Evolutionary conservation across 2,329 filamentous ascomycete genomes (phyloP), one percentile per base, ranked within the genome.

Genomic region (Hymenoscyphus salicellus): DNA sequence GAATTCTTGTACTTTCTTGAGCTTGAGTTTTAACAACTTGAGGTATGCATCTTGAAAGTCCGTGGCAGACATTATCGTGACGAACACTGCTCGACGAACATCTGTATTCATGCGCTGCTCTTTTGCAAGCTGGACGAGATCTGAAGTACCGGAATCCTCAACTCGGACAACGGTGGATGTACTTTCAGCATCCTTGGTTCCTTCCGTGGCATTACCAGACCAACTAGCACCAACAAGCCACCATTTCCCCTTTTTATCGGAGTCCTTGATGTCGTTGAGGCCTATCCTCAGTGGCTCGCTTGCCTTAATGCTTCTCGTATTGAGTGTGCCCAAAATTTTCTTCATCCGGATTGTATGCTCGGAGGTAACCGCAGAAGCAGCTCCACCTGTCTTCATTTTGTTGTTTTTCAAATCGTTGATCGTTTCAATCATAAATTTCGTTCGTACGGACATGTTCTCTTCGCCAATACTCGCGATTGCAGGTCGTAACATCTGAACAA

Each of bases 221-320:
- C 94, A 97, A 77, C 93, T 97, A n/a, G 95, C 94, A 60, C 95
- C 95, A 5, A 98, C 91, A 23, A 98, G 86, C 95, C 95, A 99
- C 95, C 95, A 99, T 79, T 97, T 97, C 0, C 95, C 95, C 74
- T 89, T 91, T 75, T 90, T 94, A 49, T 94, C 90, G 0, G 89
- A 89, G 67, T 93, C 86, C 68, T 87, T 87, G 60, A 99, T 91
- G 73, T 99, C 95, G 43, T 84, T 82, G 3, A 97, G 82, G 11
- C 90, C 88, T 64, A 97, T 88, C 8, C 92, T 87, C 65, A 99
- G 83, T 3, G 95, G 92, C 66, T 96, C 91, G 3, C 86, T 89
- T 7, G 89, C 88, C 69, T 92, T 92, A 65, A 90, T 80, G 65
- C 82, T 85, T 72, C 85, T 80, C 71, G 79, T 78, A 74, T 91